Conservation (phyloP, 352 stramenopile species). For the Globisporangium barbulae region DNA sequence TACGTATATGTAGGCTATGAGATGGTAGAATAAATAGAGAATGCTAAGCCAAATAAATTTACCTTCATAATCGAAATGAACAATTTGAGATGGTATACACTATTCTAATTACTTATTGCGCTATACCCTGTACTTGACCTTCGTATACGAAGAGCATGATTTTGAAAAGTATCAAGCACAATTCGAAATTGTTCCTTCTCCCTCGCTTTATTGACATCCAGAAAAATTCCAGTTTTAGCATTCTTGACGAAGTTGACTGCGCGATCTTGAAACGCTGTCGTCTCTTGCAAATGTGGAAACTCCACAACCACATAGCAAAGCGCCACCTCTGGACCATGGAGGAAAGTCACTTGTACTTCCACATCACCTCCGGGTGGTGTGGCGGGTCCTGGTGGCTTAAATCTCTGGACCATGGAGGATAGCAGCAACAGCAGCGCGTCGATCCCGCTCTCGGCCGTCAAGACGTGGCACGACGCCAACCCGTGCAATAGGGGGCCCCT, state of each 20-base stretch:
- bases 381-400: no score
- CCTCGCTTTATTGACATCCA: background rate
- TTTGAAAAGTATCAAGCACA: background rate
- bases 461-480: constrained; percentile 12
- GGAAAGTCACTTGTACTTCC: no score
- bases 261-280: background rate
- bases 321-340: background rate
- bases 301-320: background rate
- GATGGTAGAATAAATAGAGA: no score
- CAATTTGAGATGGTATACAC: no score
- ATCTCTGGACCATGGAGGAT: background rate
- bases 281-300: background rate
- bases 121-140: no score
- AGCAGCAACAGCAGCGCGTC: constrained; percentile 5
- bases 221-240: background rate
- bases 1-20: no score
- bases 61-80: no score
- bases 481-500: background rate
- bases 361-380: no score
- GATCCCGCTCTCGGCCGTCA: constrained; percentile 4
- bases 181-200: background rate
- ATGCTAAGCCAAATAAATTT: no score
- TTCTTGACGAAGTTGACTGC: background rate
- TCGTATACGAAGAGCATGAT: no score
- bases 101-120: no score